Evolutionary conservation across 2,329 filamentous ascomycete species (phyloP).

Genomic region (Ascochyta rabiei): DNA sequence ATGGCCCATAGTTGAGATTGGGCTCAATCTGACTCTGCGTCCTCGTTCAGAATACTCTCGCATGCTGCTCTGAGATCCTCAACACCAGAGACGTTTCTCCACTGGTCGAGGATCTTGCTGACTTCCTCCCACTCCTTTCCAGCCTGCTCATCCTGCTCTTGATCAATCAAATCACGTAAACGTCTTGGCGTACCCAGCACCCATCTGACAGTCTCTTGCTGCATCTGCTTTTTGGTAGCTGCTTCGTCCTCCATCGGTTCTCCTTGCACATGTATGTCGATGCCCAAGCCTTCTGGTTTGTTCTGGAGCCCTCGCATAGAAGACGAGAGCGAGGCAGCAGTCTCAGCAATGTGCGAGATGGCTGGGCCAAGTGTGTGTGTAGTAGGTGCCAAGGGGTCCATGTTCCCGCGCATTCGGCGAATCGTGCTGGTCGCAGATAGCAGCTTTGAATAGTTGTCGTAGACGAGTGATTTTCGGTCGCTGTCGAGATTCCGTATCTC

Average conservation of each 20-base stretch:
- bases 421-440: conserved; percentile 98
- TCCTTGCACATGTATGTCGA: conserved; percentile 30
- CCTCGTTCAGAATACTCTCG: conserved; percentile 39
- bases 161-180: conserved; percentile 62
- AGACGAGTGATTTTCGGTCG: conserved; percentile 95
- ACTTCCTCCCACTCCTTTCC: conserved; percentile 56
- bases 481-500: conserved; percentile 92
- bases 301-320: conserved; percentile 40
- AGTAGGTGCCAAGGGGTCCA: conserved; percentile 78
- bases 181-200: conserved; percentile 66
- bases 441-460: conserved; percentile 97
- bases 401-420: conserved; percentile 80
- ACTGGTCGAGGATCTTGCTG: conserved; percentile 49
- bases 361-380: conserved; percentile 75
- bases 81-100: conserved; percentile 53
- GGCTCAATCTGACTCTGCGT: conserved; percentile 33
- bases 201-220: conserved; percentile 66
- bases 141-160: conserved; percentile 68
- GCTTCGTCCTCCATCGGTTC: conserved; percentile 24
- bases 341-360: conserved; percentile 75
- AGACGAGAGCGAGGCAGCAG: conserved; percentile 53
- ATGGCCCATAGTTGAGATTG: not conserved
- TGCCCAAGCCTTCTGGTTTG: conserved; percentile 32
- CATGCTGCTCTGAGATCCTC: conserved; percentile 49
- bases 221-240: conserved; percentile 45